Evolutionary conservation across 148 eudicot species (phyloP), one percentile per base, ranked within the genome.

Genomic region (Vaccinium macrocarpon): DNA sequence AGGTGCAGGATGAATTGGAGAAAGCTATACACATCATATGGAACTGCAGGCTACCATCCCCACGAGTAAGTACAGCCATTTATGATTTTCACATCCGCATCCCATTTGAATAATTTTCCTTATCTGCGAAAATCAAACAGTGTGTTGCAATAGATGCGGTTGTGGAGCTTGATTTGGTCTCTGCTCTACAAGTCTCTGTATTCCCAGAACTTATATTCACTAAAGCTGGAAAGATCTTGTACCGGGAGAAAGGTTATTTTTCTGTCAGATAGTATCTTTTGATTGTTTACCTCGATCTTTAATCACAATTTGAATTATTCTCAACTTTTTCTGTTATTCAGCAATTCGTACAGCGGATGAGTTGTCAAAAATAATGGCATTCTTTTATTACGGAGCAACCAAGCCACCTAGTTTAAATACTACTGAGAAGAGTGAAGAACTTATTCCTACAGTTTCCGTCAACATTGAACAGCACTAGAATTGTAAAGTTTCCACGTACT

Each of bases 41-140:
- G 99, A 92, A 95, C 86, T 97, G 99, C 91, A 86, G 92, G 79
- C 90, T 95, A 84, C 99, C 99, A 68, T 97, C 99, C n/a, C 99
- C 99, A 32, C 89, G 99, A 88, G 99, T 97, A 82, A 91, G 93
- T 87, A 15, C 53, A 57, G 11, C 32, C 14, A 13, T 56, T 6
- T 32, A 16, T 4, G 3, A 25, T 16, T 53, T 51, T 13, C 66
- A 6, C 8, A 0, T 14, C 76, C 46, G 1, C 73, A 19, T 53
- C 35, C 53, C 57, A 35, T 83, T 11, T 78, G 81, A 74, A 70
- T 51, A 6, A 25, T 80, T 27, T 56, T 56, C 56, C 8, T 51
- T 66, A 42, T 84, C 53, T 46, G 68, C 76, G 76, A 78, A 16
- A 75, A 25, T 19, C 46, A 53, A 88, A 86, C 88, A 96, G 99